Base-by-base conservation (phyloP, 1,139 yeast genomes). In the Schizosaccharomyces versatilis region DNA sequence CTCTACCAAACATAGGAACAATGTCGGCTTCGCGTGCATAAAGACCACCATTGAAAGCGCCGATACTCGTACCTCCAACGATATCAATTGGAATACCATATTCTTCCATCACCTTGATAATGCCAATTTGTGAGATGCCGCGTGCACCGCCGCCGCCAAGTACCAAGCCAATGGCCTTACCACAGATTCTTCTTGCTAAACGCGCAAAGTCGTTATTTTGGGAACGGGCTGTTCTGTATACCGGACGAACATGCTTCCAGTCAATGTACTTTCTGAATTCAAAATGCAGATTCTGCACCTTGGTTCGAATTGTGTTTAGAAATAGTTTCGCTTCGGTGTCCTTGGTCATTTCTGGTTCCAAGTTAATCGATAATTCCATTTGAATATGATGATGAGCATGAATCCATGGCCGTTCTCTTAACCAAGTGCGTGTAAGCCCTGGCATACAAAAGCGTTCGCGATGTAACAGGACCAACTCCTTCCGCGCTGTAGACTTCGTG, bases 91-190 rank as follows among this genome's bases (percentile, higher is more conserved):
- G 98, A 8, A 90, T 84, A 0, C 96, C 97, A 57, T 79, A 79
- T 60, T 84, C 93, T 65, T 90, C 97, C n/a, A 90, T 69, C 0
- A 96, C 95, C 55, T 80, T 78, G n/a, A 90, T 78, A 2, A 90
- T 81, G 6, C 98, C 98, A 53, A 88, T 74, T 65, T 90, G 98
- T 7, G 95, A 78, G 14, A 90, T 75, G 1, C 98, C 98, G 62
- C 98, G 74, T 0, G 98, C 95, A 38, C 98, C 98, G 51, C 98
- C 98, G 12, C 98, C 98, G 3, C 98, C 98, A 7, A 90, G 72
- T 2, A 90, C 96, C 17, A 90, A 71, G 0, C 97, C 98, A 42
- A 90, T 85, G 0, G 95, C 95, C 65, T 86, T 86, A 14, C 95
- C 94, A 0, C 96, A 84, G 36, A 90, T 68, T 12, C 90, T 76